Evolutionary conservation across 2,329 filamentous ascomycete species (phyloP), one percentile per base, ranked within the genome.

Genomic region (Thielaviopsis musarum): DNA sequence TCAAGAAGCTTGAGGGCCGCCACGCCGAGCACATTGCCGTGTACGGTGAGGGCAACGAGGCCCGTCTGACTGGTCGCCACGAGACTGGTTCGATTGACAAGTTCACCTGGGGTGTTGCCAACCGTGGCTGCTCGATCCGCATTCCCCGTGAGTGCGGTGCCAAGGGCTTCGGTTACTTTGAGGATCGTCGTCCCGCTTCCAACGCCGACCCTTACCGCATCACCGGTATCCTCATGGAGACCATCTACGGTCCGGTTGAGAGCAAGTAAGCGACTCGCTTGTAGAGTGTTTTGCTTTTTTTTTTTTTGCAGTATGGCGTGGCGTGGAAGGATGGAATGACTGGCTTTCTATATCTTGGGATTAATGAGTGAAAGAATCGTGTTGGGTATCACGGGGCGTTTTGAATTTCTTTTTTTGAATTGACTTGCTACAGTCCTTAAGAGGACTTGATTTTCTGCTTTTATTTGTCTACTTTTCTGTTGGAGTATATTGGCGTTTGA

Each of bases 1-100:
- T 91, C 75, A 86, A 88, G 82, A 90, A 88, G 75, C 83, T 91
- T 19, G 86, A 87, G 74, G 79, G 77, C 64, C 84, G 86, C 67
- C 86, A 90, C 75, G 73, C 75, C 66, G 86, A 90, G 79, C 91
- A 88, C 82, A 95, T 95, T 74, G 84, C 85, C 66, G 90, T 95
- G 66, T 95, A 95, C 71, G 90, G 93, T 69, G 88, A 95, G 78
- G 91, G 91, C 72, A 98, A 98, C 78, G 89, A 93, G 67, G 81
- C 86, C 67, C 91, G 93, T 70, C 86, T 97, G 67, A 97, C 91
- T 58, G 93, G 93, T 67, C 80, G 81, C 65, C 89, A 96, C 75
- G 93, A 98, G 83, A 98, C 93, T 12, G 91, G 91, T 54, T 82
- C 79, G 67, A 96, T 95, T 69, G 91, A 98, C 70, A 81, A 86